Percentiles rank a stretch among this genome's conserved stretches.
These are phyloP conservation scores for Colletotrichum sp. DNA, from an alignment of 2,329 filamentous ascomycete genomes.

Conservation along the genomic window DNA sequence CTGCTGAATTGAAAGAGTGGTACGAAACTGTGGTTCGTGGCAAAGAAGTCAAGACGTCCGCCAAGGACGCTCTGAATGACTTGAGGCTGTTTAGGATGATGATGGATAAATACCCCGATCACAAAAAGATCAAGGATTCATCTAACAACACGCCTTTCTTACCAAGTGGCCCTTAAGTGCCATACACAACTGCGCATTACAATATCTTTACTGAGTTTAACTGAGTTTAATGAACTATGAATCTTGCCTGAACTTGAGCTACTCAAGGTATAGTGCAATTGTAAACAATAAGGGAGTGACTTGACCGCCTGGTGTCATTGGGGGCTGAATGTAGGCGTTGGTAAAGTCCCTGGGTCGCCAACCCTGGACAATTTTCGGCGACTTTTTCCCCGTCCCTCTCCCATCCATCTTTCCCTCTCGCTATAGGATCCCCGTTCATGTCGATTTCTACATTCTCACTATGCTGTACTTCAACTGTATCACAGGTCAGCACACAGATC, in stretches of 20 bases:
- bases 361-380: too few species aligned
- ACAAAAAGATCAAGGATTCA: not conserved
- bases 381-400: too few species aligned
- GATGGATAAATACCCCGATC: not conserved
- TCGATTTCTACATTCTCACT: too few species aligned
- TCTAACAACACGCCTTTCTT: not conserved
- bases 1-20: conserved; percentile 26
- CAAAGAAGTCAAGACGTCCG: conserved; percentile 28
- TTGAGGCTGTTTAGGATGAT: conserved; percentile 28
- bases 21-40: conserved; percentile 24
- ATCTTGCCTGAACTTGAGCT: not conserved
- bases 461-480: too few species aligned
- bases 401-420: too few species aligned
- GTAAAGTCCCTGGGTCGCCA: too few species aligned
- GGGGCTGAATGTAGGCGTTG: too few species aligned
- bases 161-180: not conserved
- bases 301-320: too few species aligned
- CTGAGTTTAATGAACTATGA: not conserved
- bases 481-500: too few species aligned
- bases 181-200: not conserved
- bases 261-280: not conserved
- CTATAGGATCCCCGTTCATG: too few species aligned
- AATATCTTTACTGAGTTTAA: not conserved
- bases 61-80: conserved; percentile 27
- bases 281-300: too few species aligned